Percentiles rank a stretch among this genome's conserved stretches.
These are phyloP conservation scores for Larix kaempferi DNA, from an alignment of 75 land plant genomes.

Conservation along the genomic window DNA sequence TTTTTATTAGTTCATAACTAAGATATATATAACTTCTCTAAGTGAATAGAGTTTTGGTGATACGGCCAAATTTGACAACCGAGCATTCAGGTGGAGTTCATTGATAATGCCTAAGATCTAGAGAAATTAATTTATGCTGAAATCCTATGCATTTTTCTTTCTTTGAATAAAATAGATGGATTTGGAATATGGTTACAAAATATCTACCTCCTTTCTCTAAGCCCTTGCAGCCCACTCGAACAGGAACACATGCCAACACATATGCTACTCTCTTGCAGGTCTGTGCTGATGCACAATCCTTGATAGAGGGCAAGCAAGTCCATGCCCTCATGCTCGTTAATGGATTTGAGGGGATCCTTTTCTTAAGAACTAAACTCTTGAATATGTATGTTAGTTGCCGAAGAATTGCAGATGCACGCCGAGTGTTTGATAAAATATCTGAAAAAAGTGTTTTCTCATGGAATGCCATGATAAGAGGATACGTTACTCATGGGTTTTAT, in stretches of 20 bases:
- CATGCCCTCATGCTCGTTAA: constrained; percentile 35
- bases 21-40: no score
- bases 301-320: constrained; percentile 41
- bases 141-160: no score
- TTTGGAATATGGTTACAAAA: no score
- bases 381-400: constrained; percentile 42
- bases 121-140: no score
- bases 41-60: no score
- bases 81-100: no score
- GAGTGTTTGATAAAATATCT: constrained; percentile 20
- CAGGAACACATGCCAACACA: not conserved
- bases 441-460: constrained; percentile 38
- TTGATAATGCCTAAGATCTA: no score
- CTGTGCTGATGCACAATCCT: constrained; percentile 15
- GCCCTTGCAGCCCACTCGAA: no score
- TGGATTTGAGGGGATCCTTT: constrained; percentile 28
- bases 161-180: no score
- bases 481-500: constrained; percentile 32
- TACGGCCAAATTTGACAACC: no score
- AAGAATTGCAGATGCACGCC: constrained; percentile 38
- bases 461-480: constrained; percentile 65
- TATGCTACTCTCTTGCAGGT: constrained; percentile 28
- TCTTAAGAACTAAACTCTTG: constrained; percentile 41
- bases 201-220: no score
- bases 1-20: no score